These are phyloP conservation scores for Fusarium longipes DNA, from an alignment of 2,329 filamentous ascomycete genomes.

Conservation along the genomic window DNA sequence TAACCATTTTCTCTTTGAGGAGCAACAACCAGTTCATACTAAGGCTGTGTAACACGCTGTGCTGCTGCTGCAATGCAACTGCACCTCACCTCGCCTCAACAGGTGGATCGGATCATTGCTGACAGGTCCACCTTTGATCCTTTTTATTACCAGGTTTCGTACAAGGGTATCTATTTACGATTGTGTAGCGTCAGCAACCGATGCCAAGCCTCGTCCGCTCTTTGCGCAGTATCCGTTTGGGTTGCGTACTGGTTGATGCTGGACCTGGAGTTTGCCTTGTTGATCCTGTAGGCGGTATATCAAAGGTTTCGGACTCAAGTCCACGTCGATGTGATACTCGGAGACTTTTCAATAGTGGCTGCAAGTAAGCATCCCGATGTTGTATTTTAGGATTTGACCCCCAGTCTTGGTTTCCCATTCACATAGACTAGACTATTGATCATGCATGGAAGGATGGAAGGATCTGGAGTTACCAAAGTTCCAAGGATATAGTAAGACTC, in stretches of 20 bases:
- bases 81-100: conserved; percentile 30
- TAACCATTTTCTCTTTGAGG: not conserved
- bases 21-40: not conserved
- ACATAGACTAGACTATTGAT: not conserved
- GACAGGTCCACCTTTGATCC: conserved; percentile 13
- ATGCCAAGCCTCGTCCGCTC: not conserved
- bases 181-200: not conserved
- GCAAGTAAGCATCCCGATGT: not conserved
- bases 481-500: not conserved
- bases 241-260: not conserved
- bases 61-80: not conserved
- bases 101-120: conserved; percentile 22
- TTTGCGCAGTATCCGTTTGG: not conserved
- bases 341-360: not conserved
- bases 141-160: not conserved
- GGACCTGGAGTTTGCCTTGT: not conserved
- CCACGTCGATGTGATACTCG: not conserved
- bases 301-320: not conserved
- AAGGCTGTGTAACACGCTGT: conserved; percentile 19
- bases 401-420: not conserved
- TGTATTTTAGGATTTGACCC: not conserved
- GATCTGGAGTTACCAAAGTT: not conserved
- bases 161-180: not conserved
- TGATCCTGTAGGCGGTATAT: not conserved
- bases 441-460: not conserved